These are phyloP conservation scores for Cryptosporidium tyzzeri DNA, from an alignment of 169 alveolate genomes.

Conservation along the genomic window DNA sequence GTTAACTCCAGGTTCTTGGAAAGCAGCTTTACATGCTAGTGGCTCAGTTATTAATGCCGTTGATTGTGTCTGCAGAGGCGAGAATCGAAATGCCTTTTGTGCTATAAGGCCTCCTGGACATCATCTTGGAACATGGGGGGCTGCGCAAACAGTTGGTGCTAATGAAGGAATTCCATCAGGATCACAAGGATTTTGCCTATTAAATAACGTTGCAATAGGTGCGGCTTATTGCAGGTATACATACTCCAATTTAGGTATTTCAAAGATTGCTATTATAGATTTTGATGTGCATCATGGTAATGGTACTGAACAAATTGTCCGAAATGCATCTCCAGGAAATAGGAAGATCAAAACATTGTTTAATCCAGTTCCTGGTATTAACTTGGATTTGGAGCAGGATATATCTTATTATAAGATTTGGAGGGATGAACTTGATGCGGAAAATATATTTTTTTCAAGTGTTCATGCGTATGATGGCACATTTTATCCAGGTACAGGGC, in stretches of 20 bases:
- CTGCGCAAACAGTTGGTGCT: slow-evolving; percentile 80
- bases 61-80: slow-evolving; percentile 89
- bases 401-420: slow-evolving; percentile 80
- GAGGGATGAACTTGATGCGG: slow-evolving; percentile 89
- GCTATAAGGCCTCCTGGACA: slow-evolving; percentile 98
- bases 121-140: slow-evolving; percentile 98
- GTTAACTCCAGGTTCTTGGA: slow-evolving; percentile 91
- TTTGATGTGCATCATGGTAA: slow-evolving; percentile 99
- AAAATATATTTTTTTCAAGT: slow-evolving; percentile 92
- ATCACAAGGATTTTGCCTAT: slow-evolving; percentile 97
- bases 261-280: slow-evolving; percentile 97
- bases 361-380: slow-evolving; percentile 64
- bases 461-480: slow-evolving; percentile 93
- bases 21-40: slow-evolving; percentile 91
- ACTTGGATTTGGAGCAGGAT: slow-evolving; percentile 51
- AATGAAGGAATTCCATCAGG: slow-evolving; percentile 84
- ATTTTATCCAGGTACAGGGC: slow-evolving; percentile 97
- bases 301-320: slow-evolving; percentile 98
- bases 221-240: slow-evolving; percentile 94
- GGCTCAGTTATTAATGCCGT: slow-evolving; percentile 93
- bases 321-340: slow-evolving; percentile 40
- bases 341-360: slow-evolving; percentile 18
- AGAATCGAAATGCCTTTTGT: slow-evolving; percentile 88
- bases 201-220: slow-evolving; percentile 98
- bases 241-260: slow-evolving; percentile 87